Evolutionary conservation across 2,329 filamentous ascomycete genomes (phyloP).

Genomic region (Trichophyton mentagrophytes): DNA sequence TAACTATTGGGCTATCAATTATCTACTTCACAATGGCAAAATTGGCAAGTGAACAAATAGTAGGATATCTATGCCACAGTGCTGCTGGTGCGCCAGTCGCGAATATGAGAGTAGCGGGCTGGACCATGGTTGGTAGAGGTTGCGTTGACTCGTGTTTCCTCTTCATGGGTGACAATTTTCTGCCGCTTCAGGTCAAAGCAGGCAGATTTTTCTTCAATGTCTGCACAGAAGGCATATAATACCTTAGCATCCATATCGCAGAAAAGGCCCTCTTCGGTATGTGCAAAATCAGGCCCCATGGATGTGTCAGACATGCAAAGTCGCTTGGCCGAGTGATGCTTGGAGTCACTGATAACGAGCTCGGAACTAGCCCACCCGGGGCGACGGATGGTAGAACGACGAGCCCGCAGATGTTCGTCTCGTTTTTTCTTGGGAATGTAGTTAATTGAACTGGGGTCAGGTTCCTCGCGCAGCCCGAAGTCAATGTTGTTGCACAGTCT

Average conservation of each 20-base stretch:
- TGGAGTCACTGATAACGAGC: constrained; percentile 15
- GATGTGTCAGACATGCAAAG: constrained; percentile 21
- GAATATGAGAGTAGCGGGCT: too few relatives aligned
- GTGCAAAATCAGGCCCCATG: constrained; percentile 24
- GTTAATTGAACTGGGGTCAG: background rate
- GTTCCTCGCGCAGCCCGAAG: background rate
- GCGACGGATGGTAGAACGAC: background rate
- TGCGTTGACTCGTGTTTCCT: background rate
- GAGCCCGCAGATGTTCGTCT: background rate
- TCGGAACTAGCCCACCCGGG: background rate
- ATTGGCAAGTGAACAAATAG: too few relatives aligned
- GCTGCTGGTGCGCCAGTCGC: too few relatives aligned
- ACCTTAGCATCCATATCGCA: constrained; percentile 23
- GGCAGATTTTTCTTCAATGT: background rate
- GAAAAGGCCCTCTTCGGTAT: constrained; percentile 19
- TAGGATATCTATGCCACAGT: too few relatives aligned
- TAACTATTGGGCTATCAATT: too few relatives aligned
- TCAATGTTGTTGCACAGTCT: background rate
- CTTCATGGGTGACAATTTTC: background rate
- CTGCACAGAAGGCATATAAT: background rate
- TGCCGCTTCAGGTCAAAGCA: background rate
- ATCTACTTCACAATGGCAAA: too few relatives aligned
- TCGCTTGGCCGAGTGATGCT: constrained; percentile 20
- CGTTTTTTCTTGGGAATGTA: background rate
- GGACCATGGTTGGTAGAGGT: background rate